phyloP scores from a whole-genome alignment of 306 rosid genomes.

The Sicyos edulis region DNA sequence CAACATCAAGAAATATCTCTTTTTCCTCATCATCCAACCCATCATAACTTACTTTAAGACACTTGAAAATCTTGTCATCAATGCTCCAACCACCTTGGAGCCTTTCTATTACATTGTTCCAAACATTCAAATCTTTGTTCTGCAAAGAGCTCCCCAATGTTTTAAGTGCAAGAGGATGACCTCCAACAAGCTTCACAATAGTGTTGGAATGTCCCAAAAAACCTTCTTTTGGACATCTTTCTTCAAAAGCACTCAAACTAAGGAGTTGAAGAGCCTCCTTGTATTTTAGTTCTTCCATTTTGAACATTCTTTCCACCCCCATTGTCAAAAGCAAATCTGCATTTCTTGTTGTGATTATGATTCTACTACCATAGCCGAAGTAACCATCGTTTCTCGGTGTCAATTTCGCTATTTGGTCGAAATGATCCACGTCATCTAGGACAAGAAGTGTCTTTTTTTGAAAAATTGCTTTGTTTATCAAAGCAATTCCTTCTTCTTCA shows the following conservation, averaged over 20 bases:
- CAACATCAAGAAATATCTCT: not conserved
- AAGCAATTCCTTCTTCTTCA: not conserved
- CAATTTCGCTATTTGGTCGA: not conserved
- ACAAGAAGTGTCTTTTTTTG: slow-evolving; percentile 17
- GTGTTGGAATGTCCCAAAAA: not conserved
- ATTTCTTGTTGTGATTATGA: slow-evolving; percentile 25
- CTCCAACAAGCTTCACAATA: not conserved
- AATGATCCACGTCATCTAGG: slow-evolving; percentile 7
- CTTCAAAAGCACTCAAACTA: slow-evolving; percentile 14
- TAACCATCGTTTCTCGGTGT: not conserved
- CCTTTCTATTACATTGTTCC: slow-evolving; percentile 13
- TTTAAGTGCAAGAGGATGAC: slow-evolving; percentile 23
- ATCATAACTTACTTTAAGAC: slow-evolving; percentile 19
- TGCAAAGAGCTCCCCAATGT: slow-evolving; percentile 1
- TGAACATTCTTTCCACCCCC: not conserved
- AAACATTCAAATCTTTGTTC: not conserved
- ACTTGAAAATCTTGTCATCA: slow-evolving; percentile 9
- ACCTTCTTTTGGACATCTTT: not conserved
- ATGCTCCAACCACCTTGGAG: not conserved
- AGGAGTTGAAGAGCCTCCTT: too few species aligned
- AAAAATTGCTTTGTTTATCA: not conserved
- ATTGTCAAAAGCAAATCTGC: slow-evolving; percentile 1
- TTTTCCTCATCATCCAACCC: slow-evolving; percentile 22
- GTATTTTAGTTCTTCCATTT: not conserved
- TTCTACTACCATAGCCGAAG: slow-evolving; percentile 25